These are phyloP conservation scores for Clitopilus hobsonii DNA, from an alignment of 768 basidiomycete species.

Conservation along the genomic window DNA sequence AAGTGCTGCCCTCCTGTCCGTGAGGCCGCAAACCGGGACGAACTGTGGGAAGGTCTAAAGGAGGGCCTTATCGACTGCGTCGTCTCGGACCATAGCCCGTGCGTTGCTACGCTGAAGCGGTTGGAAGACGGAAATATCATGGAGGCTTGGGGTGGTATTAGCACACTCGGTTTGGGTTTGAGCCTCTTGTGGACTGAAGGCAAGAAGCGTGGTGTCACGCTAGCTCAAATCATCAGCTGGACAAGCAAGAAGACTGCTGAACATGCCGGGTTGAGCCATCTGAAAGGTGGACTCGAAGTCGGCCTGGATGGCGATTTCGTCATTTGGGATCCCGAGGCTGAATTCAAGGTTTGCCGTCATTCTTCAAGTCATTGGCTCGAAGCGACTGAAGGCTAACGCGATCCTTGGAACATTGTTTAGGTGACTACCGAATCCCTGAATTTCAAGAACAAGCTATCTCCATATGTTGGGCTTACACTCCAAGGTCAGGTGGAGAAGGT, in stretches of 20 bases:
- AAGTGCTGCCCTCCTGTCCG: slow-evolving; percentile 97
- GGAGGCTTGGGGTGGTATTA: slow-evolving; percentile 93
- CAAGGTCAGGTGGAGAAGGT: slow-evolving; percentile 73
- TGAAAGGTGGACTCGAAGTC: slow-evolving; percentile 68
- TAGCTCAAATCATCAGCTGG: slow-evolving; percentile 73
- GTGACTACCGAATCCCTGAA: slow-evolving; percentile 67
- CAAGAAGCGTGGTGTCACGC: slow-evolving; percentile 46
- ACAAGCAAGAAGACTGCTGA: slow-evolving; percentile 66
- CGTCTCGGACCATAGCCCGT: slow-evolving; percentile 96
- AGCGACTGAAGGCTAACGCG: neutral
- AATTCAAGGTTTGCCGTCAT: slow-evolving; percentile 34
- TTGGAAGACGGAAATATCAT: slow-evolving; percentile 77
- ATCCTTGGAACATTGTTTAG: slow-evolving; percentile 28
- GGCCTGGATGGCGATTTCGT: slow-evolving; percentile 87
- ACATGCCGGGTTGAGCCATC: slow-evolving; percentile 66
- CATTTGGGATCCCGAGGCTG: slow-evolving; percentile 68
- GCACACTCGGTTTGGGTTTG: slow-evolving; percentile 84
- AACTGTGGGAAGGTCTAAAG: slow-evolving; percentile 75
- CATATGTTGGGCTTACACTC: slow-evolving; percentile 76
- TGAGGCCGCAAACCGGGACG: slow-evolving; percentile 61
- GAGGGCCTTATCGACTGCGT: slow-evolving; percentile 88
- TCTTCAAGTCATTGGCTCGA: neutral
- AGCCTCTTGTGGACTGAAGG: slow-evolving; percentile 89
- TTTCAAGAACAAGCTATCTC: slow-evolving; percentile 94
- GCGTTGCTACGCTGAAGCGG: slow-evolving; percentile 76